A percentile compares a stretch with the other conserved stretches of the same genome.
These are phyloP conservation scores for Globisporangium carolinianum DNA, from an alignment of 352 stramenopile species.

Conservation along the genomic window DNA sequence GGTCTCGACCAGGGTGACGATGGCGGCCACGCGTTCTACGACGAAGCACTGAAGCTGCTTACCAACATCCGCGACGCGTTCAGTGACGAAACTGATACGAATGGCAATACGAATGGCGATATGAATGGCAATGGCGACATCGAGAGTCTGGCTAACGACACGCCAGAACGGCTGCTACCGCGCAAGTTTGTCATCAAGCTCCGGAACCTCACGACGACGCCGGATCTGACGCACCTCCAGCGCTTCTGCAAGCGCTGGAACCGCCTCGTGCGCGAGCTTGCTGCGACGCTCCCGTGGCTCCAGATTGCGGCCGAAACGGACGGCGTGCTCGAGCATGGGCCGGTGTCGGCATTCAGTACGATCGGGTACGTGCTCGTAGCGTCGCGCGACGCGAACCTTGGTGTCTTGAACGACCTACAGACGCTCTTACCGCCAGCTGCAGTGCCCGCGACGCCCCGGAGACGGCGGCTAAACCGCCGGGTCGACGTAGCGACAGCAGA, in stretches of 20 bases:
- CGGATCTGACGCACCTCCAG: slow-evolving; percentile 9
- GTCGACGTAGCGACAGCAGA: background rate
- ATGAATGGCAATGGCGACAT: too few relatives aligned
- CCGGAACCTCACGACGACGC: slow-evolving; percentile 5
- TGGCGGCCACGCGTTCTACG: slow-evolving; percentile 7
- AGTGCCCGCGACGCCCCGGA: background rate
- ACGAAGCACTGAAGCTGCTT: slow-evolving; percentile 8
- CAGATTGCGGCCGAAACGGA: slow-evolving; percentile 3
- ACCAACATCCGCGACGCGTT: background rate
- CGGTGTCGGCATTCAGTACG: slow-evolving; percentile 10
- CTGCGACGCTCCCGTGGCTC: slow-evolving; percentile 3
- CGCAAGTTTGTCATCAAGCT: slow-evolving; percentile 5
- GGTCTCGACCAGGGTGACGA: slow-evolving; percentile 9
- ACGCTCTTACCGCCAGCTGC: background rate
- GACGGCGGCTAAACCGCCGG: too few relatives aligned
- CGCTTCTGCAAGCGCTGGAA: slow-evolving; percentile 7
- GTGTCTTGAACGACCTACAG: slow-evolving; percentile 2
- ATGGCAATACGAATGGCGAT: too few relatives aligned
- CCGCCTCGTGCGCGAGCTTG: slow-evolving; percentile 3
- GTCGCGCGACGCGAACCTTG: slow-evolving; percentile 1
- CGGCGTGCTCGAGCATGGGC: slow-evolving; percentile 6
- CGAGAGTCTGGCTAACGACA: background rate
- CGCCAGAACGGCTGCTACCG: background rate
- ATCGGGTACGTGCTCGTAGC: slow-evolving; percentile 4
- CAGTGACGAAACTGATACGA: too few relatives aligned